Percentiles rank a stretch among this genome's conserved stretches.
phyloP scores from a whole-genome alignment of 768 basidiomycete species.

The Pisolithus sp. region DNA sequence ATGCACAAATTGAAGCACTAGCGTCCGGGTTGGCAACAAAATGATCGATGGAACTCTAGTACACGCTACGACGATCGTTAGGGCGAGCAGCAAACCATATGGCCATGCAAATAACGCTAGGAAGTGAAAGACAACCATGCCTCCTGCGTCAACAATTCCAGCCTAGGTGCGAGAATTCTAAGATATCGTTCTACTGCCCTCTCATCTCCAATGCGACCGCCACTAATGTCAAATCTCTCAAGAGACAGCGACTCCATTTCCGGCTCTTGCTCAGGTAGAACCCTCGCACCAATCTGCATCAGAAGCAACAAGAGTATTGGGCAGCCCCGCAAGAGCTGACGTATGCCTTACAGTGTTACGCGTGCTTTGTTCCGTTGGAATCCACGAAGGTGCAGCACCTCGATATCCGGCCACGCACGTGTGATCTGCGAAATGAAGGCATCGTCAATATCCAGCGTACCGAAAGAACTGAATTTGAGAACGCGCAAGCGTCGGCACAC shows the following conservation, averaged over 20 bases:
- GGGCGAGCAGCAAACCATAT: too few species aligned
- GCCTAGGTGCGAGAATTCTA: conserved; percentile 16
- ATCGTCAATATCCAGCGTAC: conserved; percentile 23
- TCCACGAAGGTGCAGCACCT: conserved; percentile 22
- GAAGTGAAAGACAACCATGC: too few species aligned
- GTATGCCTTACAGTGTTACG: conserved; percentile 19
- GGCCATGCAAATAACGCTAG: too few species aligned
- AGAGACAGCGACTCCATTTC: conserved; percentile 6
- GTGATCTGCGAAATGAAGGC: conserved; percentile 20
- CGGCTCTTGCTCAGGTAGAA: background rate
- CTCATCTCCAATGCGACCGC: conserved; percentile 23
- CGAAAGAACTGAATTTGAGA: conserved; percentile 20
- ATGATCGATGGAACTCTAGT: too few species aligned
- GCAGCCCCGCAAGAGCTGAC: conserved; percentile 16
- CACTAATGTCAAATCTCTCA: conserved; percentile 21
- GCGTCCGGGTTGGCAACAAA: too few species aligned
- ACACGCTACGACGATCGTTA: too few species aligned
- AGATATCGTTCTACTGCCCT: conserved; percentile 22
- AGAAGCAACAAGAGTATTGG: conserved; percentile 11
- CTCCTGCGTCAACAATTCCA: conserved; percentile 5
- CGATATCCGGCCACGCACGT: conserved; percentile 20
- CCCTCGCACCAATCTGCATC: conserved; percentile 22
- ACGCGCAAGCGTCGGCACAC: conserved; percentile 13
- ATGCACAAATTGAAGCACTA: too few species aligned
- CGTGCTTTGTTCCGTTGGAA: conserved; percentile 19